Evolutionary conservation across 805 yeast genomes (phyloP), one percentile per base, ranked within the genome.

Genomic region (Ogataea pignaliae): DNA sequence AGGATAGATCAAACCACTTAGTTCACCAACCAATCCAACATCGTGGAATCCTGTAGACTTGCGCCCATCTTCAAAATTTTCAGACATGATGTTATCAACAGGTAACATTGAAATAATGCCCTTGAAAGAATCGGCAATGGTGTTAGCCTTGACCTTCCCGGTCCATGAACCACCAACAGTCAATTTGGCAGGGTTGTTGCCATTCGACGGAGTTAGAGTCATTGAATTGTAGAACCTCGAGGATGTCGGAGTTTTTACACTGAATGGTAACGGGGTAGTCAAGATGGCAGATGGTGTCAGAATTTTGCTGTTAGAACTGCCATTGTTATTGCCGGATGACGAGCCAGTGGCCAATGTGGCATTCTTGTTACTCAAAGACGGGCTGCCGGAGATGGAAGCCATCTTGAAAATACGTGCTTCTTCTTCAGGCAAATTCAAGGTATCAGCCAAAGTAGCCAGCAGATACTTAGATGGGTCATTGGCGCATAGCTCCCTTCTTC

Each of bases 391-490:
- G 7, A 21, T 21, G 26, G 26, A 21, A 21, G 53, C 44, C n/a
- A 49, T 39, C 39, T 61, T 59, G 17, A 58, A 46, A 13, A 66
- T 45, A 26, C 56, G 58, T 11, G 47, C 52, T 43, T 63, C 68
- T 31, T 68, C 65, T 11, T 69, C 76, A 9, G 70, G 71, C 21
- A 78, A 53, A 35, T 72, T 76, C 46, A 78, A 62, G 32, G 74
- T 61, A 55, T 78, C 77, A 9, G 78, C 71, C 43, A 78, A 62
- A 2, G 80, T 72, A 0, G 79, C 74, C 38, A 71, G 65, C 51
- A 78, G 73, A 55, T 74, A 78, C 41, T 64, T 61, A 37, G 71
- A 69, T 0, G 81, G 76, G 53, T 78, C 76, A 17, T 59, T 46
- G 40, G 58, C 58, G 1, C 74, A 71, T 36, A 78, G 63, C 40